Evolutionary conservation across 306 rosid genomes (phyloP), one percentile per base, ranked within the genome.

Genomic region (Crataegus laevigata): DNA sequence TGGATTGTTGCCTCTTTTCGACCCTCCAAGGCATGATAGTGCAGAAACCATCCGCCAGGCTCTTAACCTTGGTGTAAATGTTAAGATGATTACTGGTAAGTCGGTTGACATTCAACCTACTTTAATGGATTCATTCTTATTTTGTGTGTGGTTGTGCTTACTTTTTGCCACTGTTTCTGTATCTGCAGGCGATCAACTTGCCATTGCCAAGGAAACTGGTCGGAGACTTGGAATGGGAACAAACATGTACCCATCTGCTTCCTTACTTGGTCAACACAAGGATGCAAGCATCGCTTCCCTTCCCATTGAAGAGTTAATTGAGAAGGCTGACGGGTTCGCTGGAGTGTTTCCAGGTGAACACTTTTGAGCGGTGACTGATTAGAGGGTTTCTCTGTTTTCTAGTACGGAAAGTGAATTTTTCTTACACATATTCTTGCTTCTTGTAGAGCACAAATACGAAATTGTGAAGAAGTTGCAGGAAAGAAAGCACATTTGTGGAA

Each of bases 181-280:
- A 8, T 71, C 40, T 75, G 62, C 51, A 94, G 98, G 98, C 62
- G 99, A 94, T 83, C 99, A 94, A 82, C 99, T 94, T 79, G 99
- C 99, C 82, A 94, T 94, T 15, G 99, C 91, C 21, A 94, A 94
- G 88, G 99, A 94, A 75, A 94, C 99, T 38, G 99, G 99, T 7
- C 78, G 99, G 57, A 90, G 99, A 77, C 99, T 94, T 47, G 99
- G 99, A 57, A 94, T 94, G 99, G 99, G 99, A 81, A 89, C 99
- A 71, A 94, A 94, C 82, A 94, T 94, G 99, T 94, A 94, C 40
- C 99, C 99, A 12, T 91, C 97, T 79, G 83, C 97, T 82, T 79
- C 99, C 61, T 90, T 94, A 84, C 96, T 94, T 43, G 99, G 99
- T 36, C 96, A 94, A 75, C 73, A 90, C 96, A 91, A 89, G 82